Evolutionary conservation across 2,329 filamentous ascomycete species (phyloP).

Genomic region (Penicillium occitanis): DNA sequence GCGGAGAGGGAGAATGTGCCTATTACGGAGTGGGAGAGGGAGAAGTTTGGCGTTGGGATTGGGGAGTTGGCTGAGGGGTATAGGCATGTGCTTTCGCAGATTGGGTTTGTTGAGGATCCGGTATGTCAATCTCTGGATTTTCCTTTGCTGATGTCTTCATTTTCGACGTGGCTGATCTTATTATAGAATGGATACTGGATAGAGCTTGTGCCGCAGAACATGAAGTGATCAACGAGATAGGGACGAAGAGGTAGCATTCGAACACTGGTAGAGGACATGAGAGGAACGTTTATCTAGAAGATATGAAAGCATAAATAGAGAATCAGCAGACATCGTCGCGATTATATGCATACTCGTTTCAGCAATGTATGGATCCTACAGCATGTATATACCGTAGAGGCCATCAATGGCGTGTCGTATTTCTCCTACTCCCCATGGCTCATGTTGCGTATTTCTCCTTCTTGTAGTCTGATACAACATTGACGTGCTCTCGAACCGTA

Average conservation of each 20-base stretch:
- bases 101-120: conserved; percentile 43
- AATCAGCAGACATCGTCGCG: not conserved
- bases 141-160: not conserved
- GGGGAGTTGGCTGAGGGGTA: conserved; percentile 39
- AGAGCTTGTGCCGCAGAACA: conserved; percentile 7
- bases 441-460: not conserved
- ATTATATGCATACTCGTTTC: not conserved
- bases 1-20: conserved; percentile 32
- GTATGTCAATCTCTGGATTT: conserved; percentile 27
- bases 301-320: not conserved
- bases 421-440: not conserved
- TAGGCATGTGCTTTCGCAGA: conserved; percentile 35
- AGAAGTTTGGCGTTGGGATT: conserved; percentile 30
- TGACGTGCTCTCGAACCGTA: not conserved
- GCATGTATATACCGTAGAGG: not conserved
- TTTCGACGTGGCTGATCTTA: not conserved
- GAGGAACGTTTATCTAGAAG: not conserved
- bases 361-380: not conserved
- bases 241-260: not conserved
- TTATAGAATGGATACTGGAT: conserved; percentile 8
- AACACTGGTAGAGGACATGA: not conserved
- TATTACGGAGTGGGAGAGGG: conserved; percentile 35
- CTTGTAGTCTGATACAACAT: not conserved
- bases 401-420: not conserved
- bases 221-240: not conserved